Base-by-base conservation (phyloP, 1,284 basidiomycete genomes). In the Microbotryum saponariae region DNA sequence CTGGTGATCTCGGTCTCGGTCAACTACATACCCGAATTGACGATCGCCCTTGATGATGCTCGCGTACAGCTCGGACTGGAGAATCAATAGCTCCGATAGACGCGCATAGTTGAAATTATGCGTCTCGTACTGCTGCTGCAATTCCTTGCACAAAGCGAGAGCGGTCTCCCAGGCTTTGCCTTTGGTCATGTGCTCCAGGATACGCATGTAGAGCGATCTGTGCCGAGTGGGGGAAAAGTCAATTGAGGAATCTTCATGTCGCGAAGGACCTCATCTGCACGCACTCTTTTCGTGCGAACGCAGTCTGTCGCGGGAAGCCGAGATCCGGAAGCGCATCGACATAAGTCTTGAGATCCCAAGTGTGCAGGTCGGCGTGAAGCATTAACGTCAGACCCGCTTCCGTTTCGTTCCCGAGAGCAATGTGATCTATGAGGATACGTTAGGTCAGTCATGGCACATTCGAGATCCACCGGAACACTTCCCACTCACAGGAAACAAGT, bases 81-180 rank as follows among this genome's bases (percentile, higher is more conserved):
- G 89, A 45, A 82, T 80, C 46, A 93, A 78, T 54, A 94, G 86
- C 73, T 93, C 91, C 0, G 89, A 84, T 9, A 94, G 79, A 59
- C 89, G 86, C 23, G 79, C 80, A 67, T 96, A 92, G 74, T 93
- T 88, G 78, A 89, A 96, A 2, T 91, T 92, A 44, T 88, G 80
- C 72, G 85, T 84, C 10, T 87, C 82, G 76, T 96, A 91, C 72
- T 94, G 89, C 63, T 80, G 81, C 14, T 85, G 85, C 14, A 96
- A 78, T 70, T 70, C 70, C 76, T 89, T 89, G 78, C 91, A 96
- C 59, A 97, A 88, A 64, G 91, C 88, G 56, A 96, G 84, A 2
- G 91, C 92, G 59, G 84, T 87, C 76, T 98, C 94, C 84, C 91
- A 97, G 5, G 94, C 92, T 73, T 94, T 91, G 2, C 93, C 94